Percentiles rank a stretch among this genome's conserved stretches.
These are phyloP conservation scores for Zymoseptoria ardabiliae DNA, from an alignment of 2,329 filamentous ascomycete genomes.

Conservation along the genomic window DNA sequence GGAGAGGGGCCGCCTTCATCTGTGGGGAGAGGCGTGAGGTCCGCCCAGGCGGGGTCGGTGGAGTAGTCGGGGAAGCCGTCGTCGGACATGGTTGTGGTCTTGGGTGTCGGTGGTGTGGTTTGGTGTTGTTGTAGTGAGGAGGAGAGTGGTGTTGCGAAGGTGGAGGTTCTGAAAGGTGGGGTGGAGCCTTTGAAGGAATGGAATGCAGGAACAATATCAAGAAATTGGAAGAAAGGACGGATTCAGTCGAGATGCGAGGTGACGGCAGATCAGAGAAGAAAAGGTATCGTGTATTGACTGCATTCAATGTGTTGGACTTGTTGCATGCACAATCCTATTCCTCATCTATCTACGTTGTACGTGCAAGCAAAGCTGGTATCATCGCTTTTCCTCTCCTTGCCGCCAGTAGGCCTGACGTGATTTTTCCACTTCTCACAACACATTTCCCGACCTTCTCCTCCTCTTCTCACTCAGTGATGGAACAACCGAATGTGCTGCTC, in stretches of 20 bases:
- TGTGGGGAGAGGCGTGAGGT: slow-evolving; percentile 74
- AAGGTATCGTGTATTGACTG: neutral
- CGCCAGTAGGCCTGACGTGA: neutral
- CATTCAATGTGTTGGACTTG: neutral
- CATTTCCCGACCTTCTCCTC: neutral
- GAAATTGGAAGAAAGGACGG: neutral
- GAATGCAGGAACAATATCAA: slow-evolving; percentile 15
- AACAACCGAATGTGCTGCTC: slow-evolving; percentile 92
- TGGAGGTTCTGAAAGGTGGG: neutral
- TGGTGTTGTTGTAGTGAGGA: neutral
- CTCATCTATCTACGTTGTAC: neutral
- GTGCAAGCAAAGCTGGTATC: neutral
- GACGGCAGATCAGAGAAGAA: neutral
- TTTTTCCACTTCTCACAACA: neutral
- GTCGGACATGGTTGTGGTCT: slow-evolving; percentile 23
- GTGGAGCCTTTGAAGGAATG: neutral
- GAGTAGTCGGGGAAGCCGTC: slow-evolving; percentile 41
- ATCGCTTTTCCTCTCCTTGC: neutral
- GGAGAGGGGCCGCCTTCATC: slow-evolving; percentile 69
- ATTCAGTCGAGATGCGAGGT: neutral
- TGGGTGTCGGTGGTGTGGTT: neutral
- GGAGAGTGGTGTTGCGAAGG: neutral
- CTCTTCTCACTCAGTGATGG: slow-evolving; percentile 62
- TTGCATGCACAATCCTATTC: neutral
- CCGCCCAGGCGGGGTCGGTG: slow-evolving; percentile 70